These are phyloP conservation scores for Coemansia sp. DNA, from an alignment of 192 early-diverging fungal species.

Conservation along the genomic window DNA sequence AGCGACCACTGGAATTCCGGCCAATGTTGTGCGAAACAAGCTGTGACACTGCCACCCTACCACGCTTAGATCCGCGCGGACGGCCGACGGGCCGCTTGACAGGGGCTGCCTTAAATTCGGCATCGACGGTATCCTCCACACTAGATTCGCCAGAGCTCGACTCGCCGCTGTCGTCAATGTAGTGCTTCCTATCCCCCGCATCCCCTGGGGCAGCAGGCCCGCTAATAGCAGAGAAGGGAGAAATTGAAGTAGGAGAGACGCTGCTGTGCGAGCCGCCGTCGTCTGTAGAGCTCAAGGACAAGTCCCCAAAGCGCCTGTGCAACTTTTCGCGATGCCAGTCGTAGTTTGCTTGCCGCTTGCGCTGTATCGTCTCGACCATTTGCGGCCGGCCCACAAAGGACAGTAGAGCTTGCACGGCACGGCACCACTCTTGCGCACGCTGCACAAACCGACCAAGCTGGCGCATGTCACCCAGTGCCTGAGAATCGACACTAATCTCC, in stretches of 20 bases:
- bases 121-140: neutral
- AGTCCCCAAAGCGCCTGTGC: slow-evolving; percentile 21
- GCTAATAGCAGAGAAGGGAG: neutral
- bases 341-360: slow-evolving; percentile 26
- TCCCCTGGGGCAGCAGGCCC: neutral
- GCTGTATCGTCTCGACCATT: slow-evolving; percentile 20
- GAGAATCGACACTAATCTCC: slow-evolving; percentile 18
- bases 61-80: slow-evolving; percentile 3
- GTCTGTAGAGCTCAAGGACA: neutral
- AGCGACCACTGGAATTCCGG: neutral
- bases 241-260: neutral
- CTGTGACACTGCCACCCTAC: neutral
- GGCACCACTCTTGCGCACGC: slow-evolving; percentile 41
- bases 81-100: neutral
- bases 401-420: slow-evolving; percentile 40
- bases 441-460: slow-evolving; percentile 50
- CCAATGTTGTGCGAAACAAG: neutral
- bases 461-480: slow-evolving; percentile 40
- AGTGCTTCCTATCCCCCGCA: neutral
- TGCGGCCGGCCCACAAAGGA: slow-evolving; percentile 21
- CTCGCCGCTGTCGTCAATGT: neutral
- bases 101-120: neutral
- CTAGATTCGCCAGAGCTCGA: neutral
- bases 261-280: neutral
- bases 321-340: slow-evolving; percentile 28